These are phyloP conservation scores for Euryodendron excelsum DNA, from an alignment of 148 eudicot species.

Conservation along the genomic window DNA sequence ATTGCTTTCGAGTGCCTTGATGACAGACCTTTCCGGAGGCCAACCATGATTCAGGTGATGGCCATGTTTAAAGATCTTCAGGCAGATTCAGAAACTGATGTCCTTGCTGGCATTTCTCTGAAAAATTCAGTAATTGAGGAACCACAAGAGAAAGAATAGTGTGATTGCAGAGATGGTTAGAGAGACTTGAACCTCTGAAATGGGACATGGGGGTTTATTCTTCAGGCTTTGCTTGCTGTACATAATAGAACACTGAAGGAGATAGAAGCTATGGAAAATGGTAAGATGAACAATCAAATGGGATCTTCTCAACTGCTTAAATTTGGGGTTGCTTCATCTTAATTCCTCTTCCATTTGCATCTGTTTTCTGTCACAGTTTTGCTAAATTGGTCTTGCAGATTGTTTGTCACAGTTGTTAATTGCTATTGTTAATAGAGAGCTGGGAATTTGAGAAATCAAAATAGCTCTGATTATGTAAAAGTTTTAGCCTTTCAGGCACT, in stretches of 20 bases:
- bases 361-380: conserved; percentile 32
- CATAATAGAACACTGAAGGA: conserved; percentile 27
- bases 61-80: conserved; percentile 55
- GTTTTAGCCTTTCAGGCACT: not conserved
- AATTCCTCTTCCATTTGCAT: conserved; percentile 17
- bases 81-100: conserved; percentile 48
- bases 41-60: conserved; percentile 65
- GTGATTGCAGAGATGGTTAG: not conserved
- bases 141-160: conserved; percentile 36
- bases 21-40: conserved; percentile 44
- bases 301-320: conserved; percentile 8
- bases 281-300: not conserved
- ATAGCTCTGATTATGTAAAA: conserved; percentile 5
- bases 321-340: conserved; percentile 1
- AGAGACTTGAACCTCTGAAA: not conserved
- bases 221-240: conserved; percentile 21
- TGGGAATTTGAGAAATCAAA: not conserved
- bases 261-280: conserved; percentile 21
- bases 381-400: conserved; percentile 16
- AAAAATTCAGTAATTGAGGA: conserved; percentile 46
- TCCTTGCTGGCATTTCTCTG: conserved; percentile 44
- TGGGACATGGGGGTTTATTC: conserved; percentile 6
- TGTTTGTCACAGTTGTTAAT: conserved; percentile 12
- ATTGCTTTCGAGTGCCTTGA: conserved; percentile 56
- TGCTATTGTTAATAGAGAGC: conserved; percentile 17